Evolutionary conservation across 179 eudicot species (phyloP).

Genomic region (Gypsophila paniculata): DNA sequence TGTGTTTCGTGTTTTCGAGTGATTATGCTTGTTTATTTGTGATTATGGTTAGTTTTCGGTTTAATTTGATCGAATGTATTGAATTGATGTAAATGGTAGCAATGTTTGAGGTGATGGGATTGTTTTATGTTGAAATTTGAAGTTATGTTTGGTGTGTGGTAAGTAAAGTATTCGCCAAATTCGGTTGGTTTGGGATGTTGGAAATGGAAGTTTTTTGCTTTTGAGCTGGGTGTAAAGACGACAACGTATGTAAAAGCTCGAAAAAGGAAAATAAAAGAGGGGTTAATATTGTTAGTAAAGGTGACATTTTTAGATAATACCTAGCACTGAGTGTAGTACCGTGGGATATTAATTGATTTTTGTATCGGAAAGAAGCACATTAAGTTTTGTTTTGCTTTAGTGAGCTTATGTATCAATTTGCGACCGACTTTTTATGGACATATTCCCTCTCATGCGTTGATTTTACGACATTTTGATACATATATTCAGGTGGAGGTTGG

Average conservation of each 20-base stretch:
- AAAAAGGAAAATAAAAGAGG: background rate
- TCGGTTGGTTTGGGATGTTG: background rate
- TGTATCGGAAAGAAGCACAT: background rate
- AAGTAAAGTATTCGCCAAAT: conserved; percentile 10
- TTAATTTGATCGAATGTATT: conserved; percentile 9
- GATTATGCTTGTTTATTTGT: conserved; percentile 2
- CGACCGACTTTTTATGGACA: background rate
- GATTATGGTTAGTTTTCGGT: background rate
- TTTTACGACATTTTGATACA: no score
- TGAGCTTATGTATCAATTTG: background rate
- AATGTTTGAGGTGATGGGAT: background rate
- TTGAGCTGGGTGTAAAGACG: background rate
- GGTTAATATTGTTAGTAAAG: background rate
- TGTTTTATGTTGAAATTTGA: background rate
- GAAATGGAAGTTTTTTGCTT: background rate
- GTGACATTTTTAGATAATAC: background rate
- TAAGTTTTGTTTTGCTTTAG: background rate
- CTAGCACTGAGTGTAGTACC: background rate
- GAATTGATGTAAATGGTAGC: background rate
- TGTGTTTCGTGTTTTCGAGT: conserved; percentile 1
- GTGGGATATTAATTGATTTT: background rate
- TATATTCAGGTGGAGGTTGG: no score
- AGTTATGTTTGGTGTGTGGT: background rate
- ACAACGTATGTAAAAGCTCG: background rate
- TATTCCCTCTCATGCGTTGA: no score